Conservation (phyloP, 257 asterid genomes). For the Solanum sejunctum region DNA sequence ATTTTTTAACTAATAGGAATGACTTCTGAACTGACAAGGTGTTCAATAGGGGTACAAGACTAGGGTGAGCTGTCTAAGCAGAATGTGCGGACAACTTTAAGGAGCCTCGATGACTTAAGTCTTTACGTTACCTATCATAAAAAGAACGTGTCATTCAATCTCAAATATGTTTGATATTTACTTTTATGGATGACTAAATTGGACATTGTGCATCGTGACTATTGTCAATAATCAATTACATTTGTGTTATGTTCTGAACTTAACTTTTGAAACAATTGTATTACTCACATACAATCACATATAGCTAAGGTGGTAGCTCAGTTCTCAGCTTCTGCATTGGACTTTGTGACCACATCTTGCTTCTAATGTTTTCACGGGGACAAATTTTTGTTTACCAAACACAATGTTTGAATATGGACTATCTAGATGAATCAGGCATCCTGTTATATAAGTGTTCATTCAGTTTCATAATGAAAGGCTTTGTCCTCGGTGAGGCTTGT, state of each 20-base stretch:
- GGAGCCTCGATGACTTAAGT: too few relatives aligned
- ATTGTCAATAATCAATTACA: not conserved
- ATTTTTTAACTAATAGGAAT: too few relatives aligned
- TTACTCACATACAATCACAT: not conserved
- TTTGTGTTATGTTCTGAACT: not conserved
- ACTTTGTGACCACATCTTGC: not conserved
- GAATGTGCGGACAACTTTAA: too few relatives aligned
- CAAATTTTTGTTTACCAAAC: not conserved
- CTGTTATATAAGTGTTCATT: not conserved
- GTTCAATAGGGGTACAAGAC: too few relatives aligned
- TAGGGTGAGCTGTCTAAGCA: too few relatives aligned
- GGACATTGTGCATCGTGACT: not conserved
- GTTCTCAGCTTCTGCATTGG: not conserved
- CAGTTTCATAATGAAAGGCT: not conserved
- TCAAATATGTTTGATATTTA: not conserved
- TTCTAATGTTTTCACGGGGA: not conserved
- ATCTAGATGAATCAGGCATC: not conserved
- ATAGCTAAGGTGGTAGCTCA: not conserved
- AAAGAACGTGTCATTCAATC: not conserved
- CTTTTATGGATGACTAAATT: not conserved
- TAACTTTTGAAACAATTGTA: not conserved
- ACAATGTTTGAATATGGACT: not conserved
- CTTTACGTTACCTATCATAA: not conserved
- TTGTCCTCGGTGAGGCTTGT: not conserved
- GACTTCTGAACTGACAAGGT: too few relatives aligned